Base-by-base conservation (phyloP, 192 early-diverging fungal species). In the Haplosporangium gracile region DNA sequence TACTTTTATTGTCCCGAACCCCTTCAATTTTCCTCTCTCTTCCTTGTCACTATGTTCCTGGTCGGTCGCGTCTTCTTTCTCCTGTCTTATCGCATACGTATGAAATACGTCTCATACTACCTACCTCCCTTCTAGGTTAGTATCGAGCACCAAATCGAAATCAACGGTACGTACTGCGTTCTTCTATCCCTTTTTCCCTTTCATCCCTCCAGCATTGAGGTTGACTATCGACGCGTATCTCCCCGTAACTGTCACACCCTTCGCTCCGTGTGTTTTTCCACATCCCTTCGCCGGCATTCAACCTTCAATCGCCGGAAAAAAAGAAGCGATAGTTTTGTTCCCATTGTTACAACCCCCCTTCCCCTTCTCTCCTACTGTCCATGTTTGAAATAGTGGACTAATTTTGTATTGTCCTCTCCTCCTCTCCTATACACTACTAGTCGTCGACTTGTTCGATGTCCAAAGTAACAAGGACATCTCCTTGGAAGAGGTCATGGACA, bases 391-490 rank as follows among this genome's bases (percentile, higher is more conserved):
- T 57, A 26, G 55, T 26, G 26, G 3, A 9, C 6, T 57, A 57
- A 57, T 9, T 57, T 51, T 51, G 16, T 51, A 18, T 22, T 51
- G 20, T 18, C 49, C 49, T 22, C 16, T 18, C 49, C 49, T 22
- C 16, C 49, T 71, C 13, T n/a, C 9, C 40, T 11, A 18, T n/a
- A 15, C 5, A 42, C 16, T 70, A 42, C 70, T 22, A 92, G 94
- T 98, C 13, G 89, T 93, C 20, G 97, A 98, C 79, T 89, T 98
- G 49, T 94, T 97, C 55, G 96, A 97, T 79, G 91, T 93, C 20
- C 90, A 94, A 53, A 86, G 93, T 68, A 91, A 90, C 87, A 83
- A 83, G 72, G 93, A 95, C 73, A 93, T 96, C 42, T 93, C 95
- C 4, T 89, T 96, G 1, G 84, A 88, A 65, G 97, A 98, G 85